Percentiles rank a stretch among this genome's conserved stretches.
Conservation (phyloP, 2,329 filamentous ascomycete species). For the Aspergillus fumigatiaffinis region DNA sequence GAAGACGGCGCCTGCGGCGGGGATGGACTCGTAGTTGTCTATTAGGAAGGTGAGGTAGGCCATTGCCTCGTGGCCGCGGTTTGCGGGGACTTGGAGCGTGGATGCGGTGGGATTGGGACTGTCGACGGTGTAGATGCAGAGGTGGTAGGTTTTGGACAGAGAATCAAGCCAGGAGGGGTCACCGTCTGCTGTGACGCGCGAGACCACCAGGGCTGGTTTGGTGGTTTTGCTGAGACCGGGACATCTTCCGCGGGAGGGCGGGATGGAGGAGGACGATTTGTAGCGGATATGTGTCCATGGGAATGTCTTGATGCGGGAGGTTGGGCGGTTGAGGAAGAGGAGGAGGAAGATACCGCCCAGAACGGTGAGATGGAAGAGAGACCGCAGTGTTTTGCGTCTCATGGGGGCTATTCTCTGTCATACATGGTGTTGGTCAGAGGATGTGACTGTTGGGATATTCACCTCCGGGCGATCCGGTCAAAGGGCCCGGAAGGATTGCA, state of each 20-base stretch:
- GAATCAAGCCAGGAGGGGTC: conserved; percentile 41
- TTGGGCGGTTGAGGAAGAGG: conserved; percentile 34
- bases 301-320: conserved; percentile 31
- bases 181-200: conserved; percentile 41
- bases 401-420: conserved; percentile 6
- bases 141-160: conserved; percentile 39
- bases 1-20: conserved; percentile 38
- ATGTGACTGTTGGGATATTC: not conserved
- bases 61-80: conserved; percentile 48
- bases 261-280: conserved; percentile 34
- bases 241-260: conserved; percentile 39
- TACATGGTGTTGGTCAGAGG: not conserved
- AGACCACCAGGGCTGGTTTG: conserved; percentile 46
- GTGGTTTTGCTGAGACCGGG: conserved; percentile 34
- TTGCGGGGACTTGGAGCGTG: conserved; percentile 43
- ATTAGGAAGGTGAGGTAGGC: conserved; percentile 46
- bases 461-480: not conserved
- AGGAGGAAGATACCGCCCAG: conserved; percentile 36
- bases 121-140: conserved; percentile 46
- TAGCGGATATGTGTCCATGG: conserved; percentile 46
- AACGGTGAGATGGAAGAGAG: conserved; percentile 33
- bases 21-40: conserved; percentile 43
- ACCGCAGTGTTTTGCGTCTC: conserved; percentile 35
- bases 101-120: conserved; percentile 18
- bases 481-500: too few species aligned